phyloP scores from a whole-genome alignment of 306 rosid species.

The Prunus mume region DNA sequence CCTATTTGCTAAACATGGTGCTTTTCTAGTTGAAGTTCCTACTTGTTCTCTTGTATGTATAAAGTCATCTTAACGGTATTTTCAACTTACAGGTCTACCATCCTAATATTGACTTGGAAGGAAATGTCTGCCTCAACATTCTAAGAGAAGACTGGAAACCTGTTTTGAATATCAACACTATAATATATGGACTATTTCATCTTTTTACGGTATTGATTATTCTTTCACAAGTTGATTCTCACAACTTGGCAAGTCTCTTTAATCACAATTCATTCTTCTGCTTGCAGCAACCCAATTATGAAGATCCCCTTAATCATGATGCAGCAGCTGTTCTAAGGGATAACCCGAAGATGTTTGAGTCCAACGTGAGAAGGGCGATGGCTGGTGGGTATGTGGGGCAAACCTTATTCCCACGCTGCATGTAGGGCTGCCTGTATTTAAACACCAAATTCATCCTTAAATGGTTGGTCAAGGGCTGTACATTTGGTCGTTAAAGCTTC shows the following conservation, averaged over 20 bases:
- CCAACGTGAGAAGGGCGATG: conserved; percentile 60
- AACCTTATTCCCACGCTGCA: conserved; percentile 46
- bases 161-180: conserved; percentile 46
- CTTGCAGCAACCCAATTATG: conserved; percentile 47
- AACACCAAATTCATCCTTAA: conserved; percentile 19
- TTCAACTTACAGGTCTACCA: conserved; percentile 53
- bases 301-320: conserved; percentile 55
- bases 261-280: background rate
- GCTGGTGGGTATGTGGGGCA: conserved; percentile 62
- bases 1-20: background rate
- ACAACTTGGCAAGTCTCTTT: background rate
- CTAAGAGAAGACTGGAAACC: conserved; percentile 66
- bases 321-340: conserved; percentile 58
- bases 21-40: background rate
- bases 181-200: conserved; percentile 51
- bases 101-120: conserved; percentile 70
- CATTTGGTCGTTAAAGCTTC: conserved; percentile 14
- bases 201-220: conserved; percentile 46
- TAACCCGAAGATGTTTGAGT: conserved; percentile 49
- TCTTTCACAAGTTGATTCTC: background rate
- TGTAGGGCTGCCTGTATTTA: conserved; percentile 24
- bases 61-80: background rate
- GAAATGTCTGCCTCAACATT: conserved; percentile 63
- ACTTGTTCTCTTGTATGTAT: background rate
- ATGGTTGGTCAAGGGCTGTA: conserved; percentile 21